Base-by-base conservation (phyloP, 495 filamentous ascomycete species). In the Lepraria neglecta region DNA sequence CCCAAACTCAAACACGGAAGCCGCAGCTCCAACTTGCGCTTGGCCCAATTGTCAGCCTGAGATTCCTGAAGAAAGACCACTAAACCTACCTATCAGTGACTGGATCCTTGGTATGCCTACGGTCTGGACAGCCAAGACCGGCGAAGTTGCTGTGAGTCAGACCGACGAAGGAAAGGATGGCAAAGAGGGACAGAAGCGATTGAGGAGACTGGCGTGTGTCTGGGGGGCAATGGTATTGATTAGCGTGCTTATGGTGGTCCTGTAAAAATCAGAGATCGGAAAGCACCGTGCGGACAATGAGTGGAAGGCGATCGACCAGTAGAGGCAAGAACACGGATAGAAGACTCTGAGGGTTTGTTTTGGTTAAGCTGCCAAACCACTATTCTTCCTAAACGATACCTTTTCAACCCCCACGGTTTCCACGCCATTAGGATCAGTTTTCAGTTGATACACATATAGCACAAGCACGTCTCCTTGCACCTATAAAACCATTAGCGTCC, bases 401-500 rank as follows among this genome's bases (percentile, higher is more conserved):
- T 97, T 97, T 74, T 99, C 94, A 45, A 99, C 94, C 31, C 87
- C 89, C 17, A 99, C 95, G 61, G 87, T 95, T 73, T 97, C 92
- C 14, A 82, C 84, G 1, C 94, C 95, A 64, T 91, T 89, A 59
- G 81, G 85, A 69, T 96, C 92, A 68, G 87, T 95, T 71, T 89
- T 87, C 51, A 97, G 75, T 70, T 99, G 94, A 75, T 99, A 99
- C 59, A 99, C 94, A 71, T 99, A 97, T 52, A 99, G 79, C 61
- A 96, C 92, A 43, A 99, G 81, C 14, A 95, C 92, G 75, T 96
- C 94, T 19, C 94, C 94, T 84, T 99, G 94, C 38, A 97, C 92
- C 92, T 97, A 64, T 35, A 42, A 67, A 51, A 15, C 51, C n/a
- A 35, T 44, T 52, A 67, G 58, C 53, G 42, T n/a, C 38, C 30